Percentiles rank a stretch among this genome's conserved stretches.
phyloP scores from a whole-genome alignment of 1,284 basidiomycete genomes.

The Cutaneotrichosporon daszewskae region DNA sequence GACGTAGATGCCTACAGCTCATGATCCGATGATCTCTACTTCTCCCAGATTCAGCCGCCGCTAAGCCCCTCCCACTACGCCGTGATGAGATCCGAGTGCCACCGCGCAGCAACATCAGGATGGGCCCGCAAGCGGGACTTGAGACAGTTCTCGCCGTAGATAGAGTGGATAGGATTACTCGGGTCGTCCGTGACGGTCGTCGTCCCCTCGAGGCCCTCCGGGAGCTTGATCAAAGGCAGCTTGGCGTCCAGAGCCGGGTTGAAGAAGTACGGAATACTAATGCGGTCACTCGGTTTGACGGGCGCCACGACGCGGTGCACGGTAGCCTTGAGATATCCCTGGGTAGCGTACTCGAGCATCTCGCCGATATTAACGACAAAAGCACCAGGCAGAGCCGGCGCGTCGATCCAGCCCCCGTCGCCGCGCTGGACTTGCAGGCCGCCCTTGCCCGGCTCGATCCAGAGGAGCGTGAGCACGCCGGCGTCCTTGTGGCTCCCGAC shows the following conservation, averaged over 20 bases:
- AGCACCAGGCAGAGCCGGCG: slow-evolving; percentile 62
- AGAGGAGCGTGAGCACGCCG: slow-evolving; percentile 13
- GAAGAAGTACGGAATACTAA: slow-evolving; percentile 15
- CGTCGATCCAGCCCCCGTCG: slow-evolving; percentile 64
- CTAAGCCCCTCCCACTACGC: too few species aligned
- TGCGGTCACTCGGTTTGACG: slow-evolving; percentile 10
- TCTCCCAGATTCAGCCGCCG: too few species aligned
- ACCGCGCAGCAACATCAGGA: slow-evolving; percentile 10
- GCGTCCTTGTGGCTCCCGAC: slow-evolving; percentile 18
- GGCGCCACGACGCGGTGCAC: slow-evolving; percentile 23
- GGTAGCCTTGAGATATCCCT: slow-evolving; percentile 16
- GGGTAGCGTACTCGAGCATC: slow-evolving; percentile 28
- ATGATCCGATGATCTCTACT: too few species aligned
- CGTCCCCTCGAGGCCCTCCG: not conserved
- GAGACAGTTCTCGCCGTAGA: slow-evolving; percentile 17
- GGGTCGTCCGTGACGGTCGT: slow-evolving; percentile 5
- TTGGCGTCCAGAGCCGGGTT: slow-evolving; percentile 14
- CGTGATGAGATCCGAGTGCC: slow-evolving; percentile 4
- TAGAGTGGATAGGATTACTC: slow-evolving; percentile 8
- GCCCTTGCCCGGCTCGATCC: slow-evolving; percentile 3
- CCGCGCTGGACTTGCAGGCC: slow-evolving; percentile 12
- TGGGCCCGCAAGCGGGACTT: slow-evolving; percentile 12
- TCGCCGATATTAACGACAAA: slow-evolving; percentile 69
- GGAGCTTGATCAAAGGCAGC: slow-evolving; percentile 3
- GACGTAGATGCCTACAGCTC: too few species aligned